Evolutionary conservation across 129 eudicot species (phyloP).

Genomic region (Flaveria robusta): DNA sequence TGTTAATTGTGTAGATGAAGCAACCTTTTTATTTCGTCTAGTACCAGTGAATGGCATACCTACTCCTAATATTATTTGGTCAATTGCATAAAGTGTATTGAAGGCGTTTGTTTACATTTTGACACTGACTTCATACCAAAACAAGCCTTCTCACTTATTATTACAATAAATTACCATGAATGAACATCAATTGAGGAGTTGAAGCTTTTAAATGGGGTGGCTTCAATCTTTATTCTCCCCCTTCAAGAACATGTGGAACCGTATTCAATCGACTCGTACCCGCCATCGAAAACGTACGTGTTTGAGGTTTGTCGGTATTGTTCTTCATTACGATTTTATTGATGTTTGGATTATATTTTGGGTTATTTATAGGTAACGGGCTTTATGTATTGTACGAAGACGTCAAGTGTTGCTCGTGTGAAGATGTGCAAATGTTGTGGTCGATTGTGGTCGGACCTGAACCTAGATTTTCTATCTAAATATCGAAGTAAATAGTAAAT

Average conservation of each 20-base stretch:
- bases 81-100: conserved; percentile 29
- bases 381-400: conserved; percentile 61
- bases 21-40: conserved; percentile 26
- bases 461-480: conserved; percentile 11
- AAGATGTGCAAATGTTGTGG: conserved; percentile 81
- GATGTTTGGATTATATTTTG: background rate
- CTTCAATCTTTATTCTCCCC: conserved; percentile 64
- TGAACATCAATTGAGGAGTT: conserved; percentile 34
- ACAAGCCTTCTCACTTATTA: conserved; percentile 27
- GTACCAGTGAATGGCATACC: conserved; percentile 29
- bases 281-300: conserved; percentile 41
- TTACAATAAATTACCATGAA: conserved; percentile 18
- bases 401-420: conserved; percentile 70
- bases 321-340: background rate
- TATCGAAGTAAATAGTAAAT: background rate
- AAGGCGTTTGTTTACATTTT: conserved; percentile 32
- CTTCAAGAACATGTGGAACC: conserved; percentile 57
- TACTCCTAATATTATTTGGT: conserved; percentile 36
- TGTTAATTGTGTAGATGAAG: conserved; percentile 33
- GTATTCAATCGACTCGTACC: conserved; percentile 33
- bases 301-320: background rate
- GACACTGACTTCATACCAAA: conserved; percentile 58
- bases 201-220: conserved; percentile 67
- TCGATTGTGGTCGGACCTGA: conserved; percentile 64
- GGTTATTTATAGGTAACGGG: conserved; percentile 47